These are phyloP conservation scores for Raphanus raphanistrum DNA, from an alignment of 345 rosid species.

Conservation along the genomic window DNA sequence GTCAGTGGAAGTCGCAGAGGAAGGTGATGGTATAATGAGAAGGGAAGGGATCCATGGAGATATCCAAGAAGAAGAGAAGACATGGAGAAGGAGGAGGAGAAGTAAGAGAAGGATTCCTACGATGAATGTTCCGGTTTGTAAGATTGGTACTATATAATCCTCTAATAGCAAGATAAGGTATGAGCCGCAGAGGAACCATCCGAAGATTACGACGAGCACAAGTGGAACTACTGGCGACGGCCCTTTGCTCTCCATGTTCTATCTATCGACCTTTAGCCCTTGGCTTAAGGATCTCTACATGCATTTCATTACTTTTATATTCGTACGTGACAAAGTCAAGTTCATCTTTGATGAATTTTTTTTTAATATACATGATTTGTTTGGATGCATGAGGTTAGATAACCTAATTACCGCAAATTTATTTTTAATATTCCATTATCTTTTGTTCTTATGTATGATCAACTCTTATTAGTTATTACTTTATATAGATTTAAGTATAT, in stretches of 20 bases:
- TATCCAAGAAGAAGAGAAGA: conserved; percentile 39
- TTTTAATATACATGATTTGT: conserved; percentile 5
- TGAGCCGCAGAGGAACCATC: conserved; percentile 40
- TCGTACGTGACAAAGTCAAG: conserved; percentile 16
- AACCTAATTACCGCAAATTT: conserved; percentile 26
- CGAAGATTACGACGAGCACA: conserved; percentile 30
- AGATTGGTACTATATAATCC: conserved; percentile 29
- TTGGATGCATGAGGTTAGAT: conserved; percentile 37
- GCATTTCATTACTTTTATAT: neutral
- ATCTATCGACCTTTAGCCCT: neutral
- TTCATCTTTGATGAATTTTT: conserved; percentile 13
- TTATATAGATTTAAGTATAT: neutral
- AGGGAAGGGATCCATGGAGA: conserved; percentile 41
- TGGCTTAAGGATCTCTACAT: neutral
- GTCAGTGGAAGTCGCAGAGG: conserved; percentile 30
- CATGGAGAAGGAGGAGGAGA: conserved; percentile 36
- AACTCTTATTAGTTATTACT: neutral
- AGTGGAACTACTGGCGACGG: conserved; percentile 41
- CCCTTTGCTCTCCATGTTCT: conserved; percentile 38
- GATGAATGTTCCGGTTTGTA: conserved; percentile 38
- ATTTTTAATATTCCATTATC: neutral
- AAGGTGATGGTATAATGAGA: conserved; percentile 26
- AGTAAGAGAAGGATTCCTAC: conserved; percentile 36
- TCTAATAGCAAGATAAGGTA: conserved; percentile 24
- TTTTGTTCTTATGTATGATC: neutral